These are phyloP conservation scores for Leishmania tarentolae DNA, from an alignment of 208 protist species.

Conservation along the genomic window DNA sequence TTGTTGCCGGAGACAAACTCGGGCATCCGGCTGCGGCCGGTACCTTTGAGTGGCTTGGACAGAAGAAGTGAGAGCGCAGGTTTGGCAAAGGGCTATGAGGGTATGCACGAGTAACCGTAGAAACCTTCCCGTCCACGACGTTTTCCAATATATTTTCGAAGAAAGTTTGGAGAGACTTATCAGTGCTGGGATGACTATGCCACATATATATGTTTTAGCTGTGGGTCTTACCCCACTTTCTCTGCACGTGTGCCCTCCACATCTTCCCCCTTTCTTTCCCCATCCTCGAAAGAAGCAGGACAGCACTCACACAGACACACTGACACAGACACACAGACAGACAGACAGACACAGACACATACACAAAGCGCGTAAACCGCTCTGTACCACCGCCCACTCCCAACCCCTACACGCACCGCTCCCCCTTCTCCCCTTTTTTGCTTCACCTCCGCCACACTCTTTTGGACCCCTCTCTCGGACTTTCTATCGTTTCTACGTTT, in stretches of 20 bases:
- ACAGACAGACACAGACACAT: too few relatives aligned
- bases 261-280: background rate
- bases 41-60: background rate
- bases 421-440: too few relatives aligned
- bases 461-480: background rate
- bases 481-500: background rate
- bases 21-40: background rate
- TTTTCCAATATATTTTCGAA: background rate
- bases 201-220: background rate
- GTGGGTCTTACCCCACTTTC: background rate
- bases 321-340: too few relatives aligned
- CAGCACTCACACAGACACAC: too few relatives aligned
- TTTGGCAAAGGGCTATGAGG: background rate
- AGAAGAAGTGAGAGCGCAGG: background rate
- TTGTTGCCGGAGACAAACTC: background rate
- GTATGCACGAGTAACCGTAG: background rate
- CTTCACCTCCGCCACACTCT: background rate
- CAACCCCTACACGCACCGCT: background rate
- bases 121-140: background rate
- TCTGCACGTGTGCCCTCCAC: slow-evolving; percentile 6
- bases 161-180: background rate
- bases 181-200: background rate
- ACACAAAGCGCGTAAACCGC: too few relatives aligned
- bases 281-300: background rate
- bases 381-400: background rate